phyloP scores from a whole-genome alignment of 2,329 filamentous ascomycete genomes.

The Ceratocystis smalleyi region DNA sequence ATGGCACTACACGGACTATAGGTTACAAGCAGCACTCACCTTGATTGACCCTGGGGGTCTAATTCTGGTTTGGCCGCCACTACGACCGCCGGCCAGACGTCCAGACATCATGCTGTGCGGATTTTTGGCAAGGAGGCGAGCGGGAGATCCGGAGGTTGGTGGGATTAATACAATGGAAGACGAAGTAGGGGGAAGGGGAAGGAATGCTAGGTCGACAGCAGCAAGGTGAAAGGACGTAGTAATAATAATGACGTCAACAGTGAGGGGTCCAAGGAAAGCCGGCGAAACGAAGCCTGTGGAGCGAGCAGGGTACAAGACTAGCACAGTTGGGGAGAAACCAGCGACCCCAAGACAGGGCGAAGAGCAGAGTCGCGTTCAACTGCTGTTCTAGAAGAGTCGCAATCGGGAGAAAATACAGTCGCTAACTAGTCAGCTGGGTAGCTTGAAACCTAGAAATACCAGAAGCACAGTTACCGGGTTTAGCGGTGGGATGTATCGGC shows the following conservation, averaged over 20 bases:
- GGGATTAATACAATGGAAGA: too few species aligned
- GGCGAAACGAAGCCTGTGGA: not conserved
- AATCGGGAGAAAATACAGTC: too few species aligned
- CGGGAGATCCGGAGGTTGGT: too few species aligned
- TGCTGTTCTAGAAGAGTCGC: too few species aligned
- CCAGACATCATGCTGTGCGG: slow-evolving; percentile 16
- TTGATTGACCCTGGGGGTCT: slow-evolving; percentile 7
- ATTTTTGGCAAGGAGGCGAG: not conserved
- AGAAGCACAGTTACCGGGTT: too few species aligned
- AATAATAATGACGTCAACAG: not conserved
- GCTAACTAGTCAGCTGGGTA: too few species aligned
- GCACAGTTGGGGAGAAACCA: not conserved
- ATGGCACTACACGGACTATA: not conserved
- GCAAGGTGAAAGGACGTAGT: not conserved
- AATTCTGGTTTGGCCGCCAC: slow-evolving; percentile 9
- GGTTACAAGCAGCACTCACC: not conserved
- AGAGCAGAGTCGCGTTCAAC: too few species aligned
- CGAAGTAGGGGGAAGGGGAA: not conserved
- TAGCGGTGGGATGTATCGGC: too few species aligned
- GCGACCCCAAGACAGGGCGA: too few species aligned
- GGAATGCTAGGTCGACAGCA: not conserved
- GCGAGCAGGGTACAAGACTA: not conserved
- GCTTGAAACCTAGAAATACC: too few species aligned
- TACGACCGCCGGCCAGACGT: slow-evolving; percentile 2
- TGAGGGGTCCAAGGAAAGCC: not conserved